A percentile compares a stretch with the other conserved stretches of the same genome.
phyloP scores from a whole-genome alignment of 2,329 filamentous ascomycete genomes.

The Echinosphaeria canescens region DNA sequence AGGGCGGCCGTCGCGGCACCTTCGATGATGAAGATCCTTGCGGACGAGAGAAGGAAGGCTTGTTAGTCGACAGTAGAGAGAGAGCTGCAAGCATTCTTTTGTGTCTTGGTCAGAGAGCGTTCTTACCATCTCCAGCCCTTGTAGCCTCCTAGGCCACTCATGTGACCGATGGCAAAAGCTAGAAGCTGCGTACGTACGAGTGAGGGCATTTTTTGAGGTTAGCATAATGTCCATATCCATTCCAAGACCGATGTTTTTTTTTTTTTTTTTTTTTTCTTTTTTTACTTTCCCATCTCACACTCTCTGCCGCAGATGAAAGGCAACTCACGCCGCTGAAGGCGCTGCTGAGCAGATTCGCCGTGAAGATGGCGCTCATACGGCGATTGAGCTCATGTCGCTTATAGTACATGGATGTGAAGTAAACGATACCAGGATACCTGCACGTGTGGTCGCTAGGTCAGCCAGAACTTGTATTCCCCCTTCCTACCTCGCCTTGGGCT shows the following conservation, averaged over 20 bases:
- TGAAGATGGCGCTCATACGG: conserved; percentile 20
- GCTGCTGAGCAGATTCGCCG: conserved; percentile 16
- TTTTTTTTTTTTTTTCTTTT: too few species aligned
- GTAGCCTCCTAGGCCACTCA: conserved; percentile 18
- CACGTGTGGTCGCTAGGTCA: too few species aligned
- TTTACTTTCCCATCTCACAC: conserved; percentile 7
- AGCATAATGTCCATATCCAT: too few species aligned
- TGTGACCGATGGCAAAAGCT: conserved; percentile 21
- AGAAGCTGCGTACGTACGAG: conserved; percentile 15
- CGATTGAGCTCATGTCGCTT: conserved; percentile 23
- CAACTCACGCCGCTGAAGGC: conserved; percentile 15
- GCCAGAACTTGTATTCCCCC: too few species aligned
- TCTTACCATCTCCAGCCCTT: conserved; percentile 24
- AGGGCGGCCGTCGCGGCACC: conserved; percentile 18
- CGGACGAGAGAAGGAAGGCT: neutral
- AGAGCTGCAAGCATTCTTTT: too few species aligned
- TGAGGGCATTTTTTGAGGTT: too few species aligned
- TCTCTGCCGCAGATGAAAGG: neutral
- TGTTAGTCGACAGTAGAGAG: too few species aligned
- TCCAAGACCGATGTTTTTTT: too few species aligned
- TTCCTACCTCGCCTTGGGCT: too few species aligned
- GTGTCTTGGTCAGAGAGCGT: too few species aligned
- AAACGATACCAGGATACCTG: conserved; percentile 18
- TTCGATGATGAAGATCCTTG: conserved; percentile 26
- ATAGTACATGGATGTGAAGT: conserved; percentile 25